Base-by-base conservation (phyloP, 2,329 filamentous ascomycete genomes). In the Diaporthe aspalathi region DNA sequence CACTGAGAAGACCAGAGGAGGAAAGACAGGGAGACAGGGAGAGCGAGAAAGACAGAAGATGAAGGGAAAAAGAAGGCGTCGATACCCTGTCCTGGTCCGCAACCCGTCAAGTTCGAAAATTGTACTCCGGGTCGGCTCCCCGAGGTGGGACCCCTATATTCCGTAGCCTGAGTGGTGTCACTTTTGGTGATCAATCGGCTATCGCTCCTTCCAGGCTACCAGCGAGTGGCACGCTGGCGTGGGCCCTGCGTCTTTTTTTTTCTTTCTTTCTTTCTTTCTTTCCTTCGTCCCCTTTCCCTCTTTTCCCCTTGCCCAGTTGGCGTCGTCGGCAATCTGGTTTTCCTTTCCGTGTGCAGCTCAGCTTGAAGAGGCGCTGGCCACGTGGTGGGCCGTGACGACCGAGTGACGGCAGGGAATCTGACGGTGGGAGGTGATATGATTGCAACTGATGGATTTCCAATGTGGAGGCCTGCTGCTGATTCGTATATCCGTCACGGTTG, bases 51-150 rank as follows among this genome's bases (percentile, higher is more conserved):
- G 11, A 38, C 7, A 38, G 35, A 38, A 38, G 32, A 38, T 2
- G 12, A 38, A 45, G n/a, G n/a, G n/a, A 32, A 32, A 32, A 47
- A 45, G 24, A 20, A 5, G 60, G 29, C 45, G 45, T 65, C 45
- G 45, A 22, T 65, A 29, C 60, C 60, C 60, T 65, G 60, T 65
- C 60, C 60, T n/a, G 29, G 60, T 65, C 45, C 24, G 60, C 60
- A 50, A 29, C 8, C 60, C 43, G 60, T 47, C 60, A 63, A 29
- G 27, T 49, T 43, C 43, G 45, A 65, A 50, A 65, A 65, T 35
- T 50, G 29, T 32, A 20, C 60, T 65, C 60, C 60, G 60, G 60
- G n/a, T 38, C 38, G 45, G 20, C 43, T 65, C 60, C 60, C 60
- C 60, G 60, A 43, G 29, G 29, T 38, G 45, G 60, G 60, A 65